Conservation (phyloP, 176 grass and related monocot genomes). For the Carex kokanica region DNA sequence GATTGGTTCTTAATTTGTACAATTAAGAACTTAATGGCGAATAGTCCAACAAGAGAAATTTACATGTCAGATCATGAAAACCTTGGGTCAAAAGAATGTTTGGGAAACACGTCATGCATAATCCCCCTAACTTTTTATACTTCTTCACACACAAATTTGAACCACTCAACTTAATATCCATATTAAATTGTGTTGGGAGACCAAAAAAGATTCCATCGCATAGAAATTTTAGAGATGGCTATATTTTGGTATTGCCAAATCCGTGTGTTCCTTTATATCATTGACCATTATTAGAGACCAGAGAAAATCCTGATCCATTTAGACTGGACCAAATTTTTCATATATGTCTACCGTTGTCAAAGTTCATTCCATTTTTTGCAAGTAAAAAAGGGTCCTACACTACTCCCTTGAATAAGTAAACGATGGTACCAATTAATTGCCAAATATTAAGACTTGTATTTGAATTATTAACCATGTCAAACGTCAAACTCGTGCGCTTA, state of each 20-base stretch:
- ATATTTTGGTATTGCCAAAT: too few relatives aligned
- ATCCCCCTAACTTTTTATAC: too few relatives aligned
- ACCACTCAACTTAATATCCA: too few relatives aligned
- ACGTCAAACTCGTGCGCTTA: background rate
- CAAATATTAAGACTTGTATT: background rate
- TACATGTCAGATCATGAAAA: background rate
- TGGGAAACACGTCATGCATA: too few relatives aligned
- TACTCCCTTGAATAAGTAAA: background rate
- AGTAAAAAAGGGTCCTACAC: too few relatives aligned
- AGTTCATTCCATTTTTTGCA: background rate
- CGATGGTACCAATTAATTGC: background rate
- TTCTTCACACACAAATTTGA: too few relatives aligned
- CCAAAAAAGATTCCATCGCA: too few relatives aligned
- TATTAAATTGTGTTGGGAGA: too few relatives aligned
- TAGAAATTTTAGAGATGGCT: too few relatives aligned
- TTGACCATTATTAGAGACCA: background rate
- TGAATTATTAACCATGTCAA: background rate
- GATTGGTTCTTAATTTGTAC: background rate
- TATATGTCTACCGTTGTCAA: too few relatives aligned
- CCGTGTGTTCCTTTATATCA: background rate
- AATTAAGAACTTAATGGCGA: background rate
- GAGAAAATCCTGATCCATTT: background rate
- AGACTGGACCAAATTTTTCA: too few relatives aligned
- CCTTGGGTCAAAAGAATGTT: constrained; percentile 5
- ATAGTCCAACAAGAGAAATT: background rate